Evolutionary conservation across 2,329 filamentous ascomycete genomes (phyloP), one percentile per base, ranked within the genome.

Genomic region (Pseudogymnoascus sp.): DNA sequence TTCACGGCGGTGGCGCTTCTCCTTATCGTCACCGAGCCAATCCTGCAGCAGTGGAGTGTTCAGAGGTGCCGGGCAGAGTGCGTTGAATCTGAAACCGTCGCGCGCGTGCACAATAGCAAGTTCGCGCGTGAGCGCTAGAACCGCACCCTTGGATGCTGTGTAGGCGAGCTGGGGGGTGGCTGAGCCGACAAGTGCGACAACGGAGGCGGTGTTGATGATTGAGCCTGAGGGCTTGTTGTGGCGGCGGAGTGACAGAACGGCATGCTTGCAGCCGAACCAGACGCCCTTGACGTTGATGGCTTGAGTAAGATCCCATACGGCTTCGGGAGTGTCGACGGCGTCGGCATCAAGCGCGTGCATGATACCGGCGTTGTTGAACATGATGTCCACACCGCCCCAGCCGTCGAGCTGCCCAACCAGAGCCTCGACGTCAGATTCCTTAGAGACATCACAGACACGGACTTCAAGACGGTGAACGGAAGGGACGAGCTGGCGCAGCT

Each of bases 331-430:
- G 67, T 85, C 80, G 66, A 89, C 76, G 15, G 87, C 86, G 70
- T 85, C 80, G 3, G 76, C 79, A 65, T 85, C 82, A 62, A 87
- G 78, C 20, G 80, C 80, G 71, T 90, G 87, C 87, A 91, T 90
- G 67, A 90, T 90, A 14, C 88, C 88, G 14, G 88, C 88, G 68
- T 91, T 91, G 78, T 90, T 91, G 81, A 90, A 90, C 68, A 90
- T 85, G 68, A 90, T 79, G 68, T 91, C 88, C 1, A 87, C 73
- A 38, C 88, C 88, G 64, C 87, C 88, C 84, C 86, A 88, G 22
- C 79, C 73, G 69, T 90, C 87, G 33, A 88, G 74, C 14, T 80
- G 75, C 57, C 82, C 81, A 28, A 90, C 77, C 65, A 84, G 79
- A 14, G 80, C 79, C 66, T 84, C 74, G 15, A 90, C 79, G 20